Conservation (phyloP, 306 rosid genomes). For the Cicer yamashitae region DNA sequence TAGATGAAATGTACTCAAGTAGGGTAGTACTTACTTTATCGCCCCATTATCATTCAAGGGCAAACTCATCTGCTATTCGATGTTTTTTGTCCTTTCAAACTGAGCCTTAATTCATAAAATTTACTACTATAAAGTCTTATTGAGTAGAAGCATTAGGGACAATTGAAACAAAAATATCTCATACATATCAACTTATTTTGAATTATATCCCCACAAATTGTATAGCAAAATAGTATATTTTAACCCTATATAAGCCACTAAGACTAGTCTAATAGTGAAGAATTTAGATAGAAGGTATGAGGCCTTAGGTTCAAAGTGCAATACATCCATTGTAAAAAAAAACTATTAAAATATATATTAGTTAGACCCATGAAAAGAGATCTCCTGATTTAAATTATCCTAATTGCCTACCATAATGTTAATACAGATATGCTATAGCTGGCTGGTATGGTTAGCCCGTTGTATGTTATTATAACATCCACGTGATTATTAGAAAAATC, state of each 20-base stretch:
- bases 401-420: neutral
- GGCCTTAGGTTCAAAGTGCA: too few relatives aligned
- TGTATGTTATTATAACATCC: neutral
- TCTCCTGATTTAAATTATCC: neutral
- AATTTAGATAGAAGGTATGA: too few relatives aligned
- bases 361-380: too few relatives aligned
- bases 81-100: neutral
- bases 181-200: neutral
- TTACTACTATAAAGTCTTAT: neutral
- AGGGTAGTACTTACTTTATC: neutral
- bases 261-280: too few relatives aligned
- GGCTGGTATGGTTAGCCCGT: constrained; percentile 10
- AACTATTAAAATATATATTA: too few relatives aligned
- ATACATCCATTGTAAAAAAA: too few relatives aligned
- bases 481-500: neutral
- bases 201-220: neutral
- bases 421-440: neutral
- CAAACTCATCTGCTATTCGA: neutral
- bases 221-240: too few relatives aligned
- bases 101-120: neutral
- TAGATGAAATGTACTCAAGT: too few relatives aligned
- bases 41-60: neutral
- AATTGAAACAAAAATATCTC: neutral
- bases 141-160: neutral
- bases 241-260: too few relatives aligned